phyloP scores from a whole-genome alignment of 768 basidiomycete species.

The Strobilomyces dryophilus region DNA sequence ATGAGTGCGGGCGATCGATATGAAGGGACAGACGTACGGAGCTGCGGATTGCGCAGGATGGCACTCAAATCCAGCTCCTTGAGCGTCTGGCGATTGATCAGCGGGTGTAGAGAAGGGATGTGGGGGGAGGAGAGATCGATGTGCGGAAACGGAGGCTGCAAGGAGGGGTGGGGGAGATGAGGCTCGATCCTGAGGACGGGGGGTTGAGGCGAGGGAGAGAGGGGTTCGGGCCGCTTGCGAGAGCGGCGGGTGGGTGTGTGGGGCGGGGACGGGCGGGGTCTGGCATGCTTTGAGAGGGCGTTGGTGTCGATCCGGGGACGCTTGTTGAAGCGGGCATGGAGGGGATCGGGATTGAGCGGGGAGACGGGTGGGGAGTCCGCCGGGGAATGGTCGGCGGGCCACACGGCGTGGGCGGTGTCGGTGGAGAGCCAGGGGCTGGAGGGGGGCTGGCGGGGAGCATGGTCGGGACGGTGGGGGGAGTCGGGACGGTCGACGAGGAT shows the following conservation, averaged over 20 bases:
- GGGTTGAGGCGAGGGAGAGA: slow-evolving; percentile 22
- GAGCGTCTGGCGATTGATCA: slow-evolving; percentile 80
- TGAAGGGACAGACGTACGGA: slow-evolving; percentile 56
- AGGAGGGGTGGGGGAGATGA: slow-evolving; percentile 22
- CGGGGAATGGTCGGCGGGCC: slow-evolving; percentile 40
- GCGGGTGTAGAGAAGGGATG: slow-evolving; percentile 66
- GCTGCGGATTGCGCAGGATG: slow-evolving; percentile 85
- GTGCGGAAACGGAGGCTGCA: slow-evolving; percentile 29
- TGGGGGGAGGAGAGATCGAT: slow-evolving; percentile 46
- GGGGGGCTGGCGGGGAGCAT: slow-evolving; percentile 41
- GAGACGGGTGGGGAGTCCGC: slow-evolving; percentile 32
- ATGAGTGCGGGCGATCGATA: background rate
- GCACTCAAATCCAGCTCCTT: slow-evolving; percentile 81
- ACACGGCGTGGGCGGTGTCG: slow-evolving; percentile 26
- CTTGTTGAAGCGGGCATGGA: slow-evolving; percentile 22
- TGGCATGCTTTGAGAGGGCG: slow-evolving; percentile 11
- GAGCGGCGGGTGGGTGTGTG: slow-evolving; percentile 30
- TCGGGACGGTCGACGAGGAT: slow-evolving; percentile 33
- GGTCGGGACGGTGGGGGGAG: slow-evolving; percentile 10
- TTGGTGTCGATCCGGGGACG: slow-evolving; percentile 31
- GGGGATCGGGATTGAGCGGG: slow-evolving; percentile 37
- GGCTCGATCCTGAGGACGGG: slow-evolving; percentile 24
- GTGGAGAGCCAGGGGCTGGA: slow-evolving; percentile 29
- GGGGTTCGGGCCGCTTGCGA: slow-evolving; percentile 26
- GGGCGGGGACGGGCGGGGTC: slow-evolving; percentile 17